phyloP scores from a whole-genome alignment of 2,329 filamentous ascomycete species.

The Aspergillus costaricaensis region DNA sequence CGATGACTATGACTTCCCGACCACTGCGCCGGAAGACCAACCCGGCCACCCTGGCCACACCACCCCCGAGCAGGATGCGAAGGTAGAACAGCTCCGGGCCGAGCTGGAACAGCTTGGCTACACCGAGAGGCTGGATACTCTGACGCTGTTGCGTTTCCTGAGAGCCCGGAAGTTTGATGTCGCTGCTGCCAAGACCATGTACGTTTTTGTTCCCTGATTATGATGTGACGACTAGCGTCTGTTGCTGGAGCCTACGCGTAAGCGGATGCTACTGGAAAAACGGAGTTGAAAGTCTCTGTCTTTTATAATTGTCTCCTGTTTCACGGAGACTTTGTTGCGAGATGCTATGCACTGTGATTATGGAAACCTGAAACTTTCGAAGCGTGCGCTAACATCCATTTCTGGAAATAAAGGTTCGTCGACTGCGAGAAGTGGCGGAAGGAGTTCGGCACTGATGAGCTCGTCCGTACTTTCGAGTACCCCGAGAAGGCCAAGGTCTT shows the following conservation, averaged over 20 bases:
- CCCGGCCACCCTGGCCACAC: slow-evolving; percentile 86
- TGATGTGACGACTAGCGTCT: background rate
- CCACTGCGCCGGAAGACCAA: slow-evolving; percentile 67
- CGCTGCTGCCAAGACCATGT: slow-evolving; percentile 83
- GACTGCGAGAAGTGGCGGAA: slow-evolving; percentile 90
- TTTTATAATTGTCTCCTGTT: background rate
- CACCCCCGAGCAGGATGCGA: slow-evolving; percentile 81
- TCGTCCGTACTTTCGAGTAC: slow-evolving; percentile 81
- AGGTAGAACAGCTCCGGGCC: slow-evolving; percentile 80
- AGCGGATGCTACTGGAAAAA: background rate
- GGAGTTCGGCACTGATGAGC: slow-evolving; percentile 79
- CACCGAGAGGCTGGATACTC: slow-evolving; percentile 82
- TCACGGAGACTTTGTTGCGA: background rate
- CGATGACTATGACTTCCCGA: slow-evolving; percentile 93
- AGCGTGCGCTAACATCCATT: slow-evolving; percentile 4
- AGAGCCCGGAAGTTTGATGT: slow-evolving; percentile 95
- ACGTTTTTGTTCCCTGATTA: slow-evolving; percentile 40
- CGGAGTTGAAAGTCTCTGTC: background rate
- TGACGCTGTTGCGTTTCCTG: slow-evolving; percentile 90
- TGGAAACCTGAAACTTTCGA: background rate
- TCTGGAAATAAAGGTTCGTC: slow-evolving; percentile 67
- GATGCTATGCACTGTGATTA: background rate
- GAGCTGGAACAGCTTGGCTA: slow-evolving; percentile 82
- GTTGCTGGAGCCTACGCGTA: background rate
- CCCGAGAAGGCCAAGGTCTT: slow-evolving; percentile 80